A percentile compares a stretch with the other conserved stretches of the same genome.
Evolutionary conservation across 2,329 filamentous ascomycete genomes (phyloP).

Genomic region (Diaporthe ampelina): DNA sequence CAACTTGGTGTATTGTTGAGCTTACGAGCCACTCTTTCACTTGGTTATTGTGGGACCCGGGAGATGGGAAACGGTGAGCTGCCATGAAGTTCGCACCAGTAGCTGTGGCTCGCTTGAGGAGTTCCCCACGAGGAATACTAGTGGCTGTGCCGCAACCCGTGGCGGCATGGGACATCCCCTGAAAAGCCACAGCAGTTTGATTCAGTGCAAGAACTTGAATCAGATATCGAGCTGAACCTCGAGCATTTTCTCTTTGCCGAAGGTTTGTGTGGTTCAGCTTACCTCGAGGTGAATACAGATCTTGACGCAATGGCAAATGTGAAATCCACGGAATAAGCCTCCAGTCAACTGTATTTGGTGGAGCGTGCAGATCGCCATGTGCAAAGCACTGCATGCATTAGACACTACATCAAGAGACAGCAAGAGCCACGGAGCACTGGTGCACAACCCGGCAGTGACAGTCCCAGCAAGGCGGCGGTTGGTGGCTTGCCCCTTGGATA

Average conservation of each 20-base stretch:
- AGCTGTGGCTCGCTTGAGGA: not conserved
- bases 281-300: not conserved
- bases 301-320: not conserved
- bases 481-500: slow-evolving; percentile 26
- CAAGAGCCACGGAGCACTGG: too few species aligned
- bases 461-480: not conserved
- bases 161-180: not conserved
- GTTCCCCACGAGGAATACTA: not conserved
- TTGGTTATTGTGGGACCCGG: not conserved
- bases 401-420: too few species aligned
- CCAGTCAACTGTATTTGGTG: slow-evolving; percentile 15
- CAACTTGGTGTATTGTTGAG: not conserved
- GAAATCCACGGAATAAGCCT: not conserved
- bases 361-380: slow-evolving; percentile 14
- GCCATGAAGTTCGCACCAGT: slow-evolving; percentile 2
- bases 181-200: not conserved
- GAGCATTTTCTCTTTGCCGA: not conserved
- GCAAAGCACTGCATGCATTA: not conserved
- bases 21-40: not conserved
- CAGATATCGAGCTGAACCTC: not conserved
- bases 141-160: not conserved
- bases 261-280: not conserved
- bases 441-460: not conserved
- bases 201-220: not conserved
- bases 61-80: slow-evolving; percentile 5